Base-by-base conservation (phyloP, 306 rosid species). In the Sophora flavescens region DNA sequence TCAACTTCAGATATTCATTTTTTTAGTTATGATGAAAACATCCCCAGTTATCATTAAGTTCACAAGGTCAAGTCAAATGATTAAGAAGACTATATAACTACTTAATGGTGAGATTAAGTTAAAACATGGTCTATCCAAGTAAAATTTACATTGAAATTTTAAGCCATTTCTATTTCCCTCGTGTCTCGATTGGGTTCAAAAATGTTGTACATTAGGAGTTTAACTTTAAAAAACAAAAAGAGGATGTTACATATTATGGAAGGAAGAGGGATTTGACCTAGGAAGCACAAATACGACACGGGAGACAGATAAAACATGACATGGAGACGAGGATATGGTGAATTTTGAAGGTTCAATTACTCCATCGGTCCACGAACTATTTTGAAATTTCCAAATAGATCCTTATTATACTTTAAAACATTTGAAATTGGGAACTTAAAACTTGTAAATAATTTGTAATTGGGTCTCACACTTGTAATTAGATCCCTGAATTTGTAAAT, bases 1-100 rank as follows among this genome's bases (percentile, higher is more conserved):
- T 75, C 66, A 51, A 50, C 61, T 41, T 78, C 73, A 47, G 11
- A 65, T 60, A 54, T 17, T 75, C 62, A n/a, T 13, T 6, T 60
- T 12, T 28, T 10, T 74, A 39, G 65, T 66, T 28, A 26, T 58
- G 51, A n/a, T 3, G 30, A 51, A 68, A 75, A 57, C 44, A 68
- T 33, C 4, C 68, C 15, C 65, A 6, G 57, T 60, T 42, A 22
- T 75, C 28, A 64, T 47, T 53, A 76, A 32, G 70, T 47, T 64
- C 14, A 36, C 35, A 36, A 76, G 44, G 36, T n/a, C 35, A 57
- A 70, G 48, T 28, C 69, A 62, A 76, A 36, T 13, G 15, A 33
- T 39, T 42, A 10, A 63, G 50, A 72, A 58, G 36, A 41, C 36
- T 51, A 41, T 13, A 7, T 35, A 59, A 14, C 62, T 68, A 67